Evolutionary conservation across 306 rosid species (phyloP), one percentile per base, ranked within the genome.

Genomic region (Fragaria iinumae): DNA sequence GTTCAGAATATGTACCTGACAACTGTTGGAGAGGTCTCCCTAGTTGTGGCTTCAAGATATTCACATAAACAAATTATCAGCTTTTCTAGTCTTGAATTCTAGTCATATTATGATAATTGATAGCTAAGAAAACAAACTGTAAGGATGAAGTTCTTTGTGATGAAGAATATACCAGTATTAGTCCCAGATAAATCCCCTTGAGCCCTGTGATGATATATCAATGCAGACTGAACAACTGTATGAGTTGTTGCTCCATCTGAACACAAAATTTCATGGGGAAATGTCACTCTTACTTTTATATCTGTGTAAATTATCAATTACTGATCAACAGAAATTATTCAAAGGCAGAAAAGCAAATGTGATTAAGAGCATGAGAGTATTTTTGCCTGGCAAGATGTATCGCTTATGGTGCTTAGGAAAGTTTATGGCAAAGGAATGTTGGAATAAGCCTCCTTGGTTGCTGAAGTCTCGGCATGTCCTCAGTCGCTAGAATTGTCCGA

Each of bases 301-400:
- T 16, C 0, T 48, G 20, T 13, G 53, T 48, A 14, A 13, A 14
- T 13, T 13, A 48, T 48, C 18, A 48, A 14, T 49, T 4, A 4
- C n/a, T 49, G 55, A 49, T 18, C 52, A 49, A 49, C 23, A 25
- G 21, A 49, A 64, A 50, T 14, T 41, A 5, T 27, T 16, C 8
- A 38, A 34, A 36, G 38, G 48, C 34, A 14, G 9, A 36, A 6
- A 11, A 16, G 49, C 23, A 72, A 63, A 53, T 45, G 34, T 52
- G 69, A 38, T 5, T 0, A 63, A 64, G 79, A 11, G 38, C 60
- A 72, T 78, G 21, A 55, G 27, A 47, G 11, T 20, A n/a, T 69
- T 12, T 23, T 75, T 81, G 73, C 85, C 88, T 81, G 83, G 77
- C 32, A 81, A 27, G 71, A 71, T 81, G 76, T 84, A 84, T 39